phyloP scores from a whole-genome alignment of 2,329 filamentous ascomycete genomes.

The Oidium heveae region DNA sequence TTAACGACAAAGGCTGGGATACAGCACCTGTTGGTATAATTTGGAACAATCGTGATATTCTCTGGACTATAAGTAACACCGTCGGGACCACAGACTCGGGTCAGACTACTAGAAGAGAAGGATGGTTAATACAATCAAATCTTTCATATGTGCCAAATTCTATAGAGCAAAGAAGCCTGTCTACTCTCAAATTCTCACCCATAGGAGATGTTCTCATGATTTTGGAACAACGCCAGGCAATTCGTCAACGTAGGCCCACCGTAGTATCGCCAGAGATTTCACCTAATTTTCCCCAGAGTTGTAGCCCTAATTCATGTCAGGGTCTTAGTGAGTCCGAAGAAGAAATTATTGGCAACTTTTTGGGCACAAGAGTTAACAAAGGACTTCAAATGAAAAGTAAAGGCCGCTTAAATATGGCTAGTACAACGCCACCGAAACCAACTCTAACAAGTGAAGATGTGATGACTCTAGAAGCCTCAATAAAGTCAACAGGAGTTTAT shows the following conservation, averaged over 20 bases:
- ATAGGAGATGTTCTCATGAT: constrained; percentile 34
- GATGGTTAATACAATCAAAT: constrained; percentile 37
- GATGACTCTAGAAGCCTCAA: constrained; percentile 29
- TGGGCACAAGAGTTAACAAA: constrained; percentile 21
- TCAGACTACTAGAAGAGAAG: constrained; percentile 31
- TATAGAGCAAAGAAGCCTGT: constrained; percentile 35
- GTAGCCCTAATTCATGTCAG: constrained; percentile 24
- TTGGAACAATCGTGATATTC: constrained; percentile 38
- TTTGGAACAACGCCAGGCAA: constrained; percentile 28
- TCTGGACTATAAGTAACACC: constrained; percentile 21
- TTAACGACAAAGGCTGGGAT: constrained; percentile 25
- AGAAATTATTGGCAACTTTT: constrained; percentile 33
- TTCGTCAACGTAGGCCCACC: constrained; percentile 18
- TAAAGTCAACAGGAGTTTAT: constrained; percentile 30
- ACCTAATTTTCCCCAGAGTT: constrained; percentile 14
- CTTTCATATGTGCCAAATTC: constrained; percentile 36
- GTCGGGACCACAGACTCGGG: background rate
- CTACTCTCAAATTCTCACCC: constrained; percentile 33
- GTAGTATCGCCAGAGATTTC: constrained; percentile 10
- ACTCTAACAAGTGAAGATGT: constrained; percentile 17
- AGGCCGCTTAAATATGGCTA: constrained; percentile 20
- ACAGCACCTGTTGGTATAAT: constrained; percentile 29
- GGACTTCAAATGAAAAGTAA: constrained; percentile 20
- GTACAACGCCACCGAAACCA: constrained; percentile 25
- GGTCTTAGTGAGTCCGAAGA: constrained; percentile 41